Evolutionary conservation across 441 rosid species (phyloP).

Genomic region (Manihot esculenta): DNA sequence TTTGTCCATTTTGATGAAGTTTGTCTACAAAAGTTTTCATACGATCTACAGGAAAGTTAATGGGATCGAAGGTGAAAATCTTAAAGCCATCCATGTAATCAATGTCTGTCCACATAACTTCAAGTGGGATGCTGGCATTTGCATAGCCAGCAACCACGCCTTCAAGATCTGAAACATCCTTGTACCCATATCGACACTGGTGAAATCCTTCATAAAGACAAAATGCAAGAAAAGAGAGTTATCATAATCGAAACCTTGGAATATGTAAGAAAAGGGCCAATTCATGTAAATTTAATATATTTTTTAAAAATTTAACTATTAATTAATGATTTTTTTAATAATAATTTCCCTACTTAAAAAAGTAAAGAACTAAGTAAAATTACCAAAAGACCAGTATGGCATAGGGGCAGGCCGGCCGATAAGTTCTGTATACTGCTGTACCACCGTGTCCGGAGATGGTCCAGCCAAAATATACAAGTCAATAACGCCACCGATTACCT

Average conservation of each 20-base stretch:
- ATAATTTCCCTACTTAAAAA: too few relatives aligned
- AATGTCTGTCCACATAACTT: constrained; percentile 86
- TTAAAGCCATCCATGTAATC: constrained; percentile 74
- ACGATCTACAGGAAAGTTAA: constrained; percentile 51
- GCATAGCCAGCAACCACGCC: constrained; percentile 70
- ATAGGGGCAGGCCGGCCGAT: constrained; percentile 76
- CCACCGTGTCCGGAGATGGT: constrained; percentile 52
- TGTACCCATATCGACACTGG: constrained; percentile 73
- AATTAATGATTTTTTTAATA: too few relatives aligned
- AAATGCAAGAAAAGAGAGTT: not conserved
- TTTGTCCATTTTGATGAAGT: constrained; percentile 65
- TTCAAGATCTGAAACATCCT: constrained; percentile 54
- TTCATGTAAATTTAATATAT: too few relatives aligned
- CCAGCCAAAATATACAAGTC: constrained; percentile 69
- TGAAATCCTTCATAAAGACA: constrained; percentile 55
- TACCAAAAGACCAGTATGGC: constrained; percentile 90
- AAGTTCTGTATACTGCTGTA: constrained; percentile 67
- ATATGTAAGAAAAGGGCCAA: too few relatives aligned
- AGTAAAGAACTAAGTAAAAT: too few relatives aligned
- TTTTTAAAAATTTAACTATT: too few relatives aligned
- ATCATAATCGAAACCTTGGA: too few relatives aligned
- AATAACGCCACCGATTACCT: constrained; percentile 62
- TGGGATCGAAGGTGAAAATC: constrained; percentile 73
- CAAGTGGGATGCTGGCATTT: constrained; percentile 68
- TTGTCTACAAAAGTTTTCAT: constrained; percentile 47